Percentiles rank a stretch among this genome's conserved stretches.
phyloP scores from a whole-genome alignment of 257 asterid genomes.

The Gentiana straminea region DNA sequence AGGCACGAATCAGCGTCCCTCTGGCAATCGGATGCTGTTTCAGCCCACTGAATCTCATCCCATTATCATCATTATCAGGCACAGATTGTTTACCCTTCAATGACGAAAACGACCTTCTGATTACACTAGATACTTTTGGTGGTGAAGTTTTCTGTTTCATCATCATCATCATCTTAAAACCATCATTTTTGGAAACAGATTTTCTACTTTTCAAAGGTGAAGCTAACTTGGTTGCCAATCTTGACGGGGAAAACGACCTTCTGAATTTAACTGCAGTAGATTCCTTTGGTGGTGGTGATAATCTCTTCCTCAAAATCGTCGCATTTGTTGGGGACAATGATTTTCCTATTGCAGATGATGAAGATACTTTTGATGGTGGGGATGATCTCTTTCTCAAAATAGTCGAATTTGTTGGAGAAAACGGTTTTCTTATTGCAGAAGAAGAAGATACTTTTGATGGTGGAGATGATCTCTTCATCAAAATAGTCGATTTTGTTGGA shows the following conservation, averaged over 20 bases:
- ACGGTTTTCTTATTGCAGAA: too few species aligned
- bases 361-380: constrained; percentile 19
- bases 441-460: too few species aligned
- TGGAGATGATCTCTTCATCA: too few species aligned
- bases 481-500: background rate
- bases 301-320: constrained; percentile 20
- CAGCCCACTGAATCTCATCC: constrained; percentile 29
- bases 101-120: too few species aligned
- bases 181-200: constrained; percentile 35
- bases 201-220: constrained; percentile 39
- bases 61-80: too few species aligned
- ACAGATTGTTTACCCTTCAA: too few species aligned
- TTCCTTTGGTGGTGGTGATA: constrained; percentile 14
- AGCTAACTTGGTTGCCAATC: constrained; percentile 35
- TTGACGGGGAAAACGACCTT: constrained; percentile 55
- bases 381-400: constrained; percentile 63
- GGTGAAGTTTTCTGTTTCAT: constrained; percentile 40
- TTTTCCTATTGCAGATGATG: constrained; percentile 30
- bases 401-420: background rate
- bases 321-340: constrained; percentile 16
- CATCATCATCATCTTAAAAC: constrained; percentile 26
- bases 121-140: too few species aligned
- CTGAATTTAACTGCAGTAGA: constrained; percentile 42
- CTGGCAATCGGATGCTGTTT: constrained; percentile 45
- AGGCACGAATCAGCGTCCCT: constrained; percentile 19